phyloP scores from a whole-genome alignment of 495 filamentous ascomycete species.

The Alectoria sarmentosa region DNA sequence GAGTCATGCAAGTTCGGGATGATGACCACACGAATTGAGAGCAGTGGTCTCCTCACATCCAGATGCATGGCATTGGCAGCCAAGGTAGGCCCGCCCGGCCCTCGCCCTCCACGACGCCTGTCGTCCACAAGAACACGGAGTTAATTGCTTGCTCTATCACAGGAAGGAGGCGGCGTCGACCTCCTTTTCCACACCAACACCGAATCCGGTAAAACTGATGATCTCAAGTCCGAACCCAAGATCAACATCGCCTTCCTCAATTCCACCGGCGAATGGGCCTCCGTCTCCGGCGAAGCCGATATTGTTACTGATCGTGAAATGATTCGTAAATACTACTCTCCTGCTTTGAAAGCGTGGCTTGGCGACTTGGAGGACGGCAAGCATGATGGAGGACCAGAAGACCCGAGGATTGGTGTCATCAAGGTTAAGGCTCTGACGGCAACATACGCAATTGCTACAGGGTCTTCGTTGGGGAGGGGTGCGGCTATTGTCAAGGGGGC shows the following conservation, averaged over 20 bases:
- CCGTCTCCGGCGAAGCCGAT: conserved; percentile 62
- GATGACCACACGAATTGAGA: conserved; percentile 63
- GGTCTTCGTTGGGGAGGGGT: conserved; percentile 47
- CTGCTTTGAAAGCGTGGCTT: conserved; percentile 74
- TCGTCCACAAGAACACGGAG: background rate
- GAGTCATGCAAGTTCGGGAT: conserved; percentile 87
- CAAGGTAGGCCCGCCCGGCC: conserved; percentile 47
- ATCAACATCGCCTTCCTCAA: conserved; percentile 85
- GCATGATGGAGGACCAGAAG: conserved; percentile 74
- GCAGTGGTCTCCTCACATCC: conserved; percentile 64
- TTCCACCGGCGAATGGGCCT: conserved; percentile 68
- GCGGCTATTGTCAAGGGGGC: conserved; percentile 71
- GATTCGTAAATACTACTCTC: conserved; percentile 72
- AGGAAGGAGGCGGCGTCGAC: conserved; percentile 76
- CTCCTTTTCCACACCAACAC: conserved; percentile 93
- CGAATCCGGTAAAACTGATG: conserved; percentile 84
- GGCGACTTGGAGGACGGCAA: conserved; percentile 85
- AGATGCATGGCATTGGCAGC: conserved; percentile 86
- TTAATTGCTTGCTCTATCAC: background rate
- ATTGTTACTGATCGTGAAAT: conserved; percentile 60
- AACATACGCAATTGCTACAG: conserved; percentile 38
- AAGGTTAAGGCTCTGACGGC: conserved; percentile 40
- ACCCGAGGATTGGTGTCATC: conserved; percentile 65
- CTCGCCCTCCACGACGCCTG: background rate
- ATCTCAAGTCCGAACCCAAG: conserved; percentile 59